Base-by-base conservation (phyloP, 441 rosid species). In the Euphorbia schlechtendalii region DNA sequence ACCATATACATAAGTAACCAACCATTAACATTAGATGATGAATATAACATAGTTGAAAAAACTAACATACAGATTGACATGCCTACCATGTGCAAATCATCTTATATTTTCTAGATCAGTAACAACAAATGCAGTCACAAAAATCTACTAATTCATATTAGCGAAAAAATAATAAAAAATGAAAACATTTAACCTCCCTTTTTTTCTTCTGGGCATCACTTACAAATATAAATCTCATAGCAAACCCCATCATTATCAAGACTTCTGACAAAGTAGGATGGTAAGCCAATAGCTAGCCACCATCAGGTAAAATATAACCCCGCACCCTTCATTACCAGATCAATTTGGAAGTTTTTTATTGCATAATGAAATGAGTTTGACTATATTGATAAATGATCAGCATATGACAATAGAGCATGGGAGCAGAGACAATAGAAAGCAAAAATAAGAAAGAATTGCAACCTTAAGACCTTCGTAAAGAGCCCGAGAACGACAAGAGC, bases 381-480 rank as follows among this genome's bases (percentile, higher is more conserved):
- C n/a, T n/a, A n/a, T n/a, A n/a, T n/a, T 32, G 10, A 8, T 14
- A 55, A 9, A 55, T 5, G 8, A 55, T 27, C 13, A 27, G 36
- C 2, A 27, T 0, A 27, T 14, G 36, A 55, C 27, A 25, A 25
- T 27, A 55, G 3, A 14, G 36, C 8, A 55, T 27, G 15, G 18
- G 20, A 27, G 59, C n/a, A 1, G 59, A 55, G 11, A 17, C 13
- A 54, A 25, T 52, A 55, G 36, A 53, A 14, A 9, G 56, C 14
- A 51, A 51, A 53, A 56, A 48, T 61, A n/a, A n/a, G 63, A 1
- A 15, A 30, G 57, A 34, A 61, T 64, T 70, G 76, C 68, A 71
- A 95, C 99, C 99, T 95, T 95, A 67, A 95, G 85, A 63, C 99
- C 99, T 88, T 92, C 98, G 61, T 92, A 96, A 53, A 96, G 87